phyloP scores from a whole-genome alignment of 2,329 filamentous ascomycete species.

The Esteya vermicola region DNA sequence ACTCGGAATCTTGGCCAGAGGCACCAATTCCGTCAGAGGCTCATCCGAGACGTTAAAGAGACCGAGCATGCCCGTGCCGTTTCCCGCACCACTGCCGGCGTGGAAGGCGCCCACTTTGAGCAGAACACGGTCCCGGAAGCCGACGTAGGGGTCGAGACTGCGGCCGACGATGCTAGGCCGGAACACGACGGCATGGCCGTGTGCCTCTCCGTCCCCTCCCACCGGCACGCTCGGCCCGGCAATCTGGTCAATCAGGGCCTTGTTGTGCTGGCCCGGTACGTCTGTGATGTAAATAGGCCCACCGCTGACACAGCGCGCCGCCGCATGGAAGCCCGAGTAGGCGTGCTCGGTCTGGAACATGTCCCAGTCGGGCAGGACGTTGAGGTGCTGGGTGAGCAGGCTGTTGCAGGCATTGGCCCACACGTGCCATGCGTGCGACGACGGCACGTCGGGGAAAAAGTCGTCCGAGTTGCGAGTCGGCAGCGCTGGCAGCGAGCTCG shows the following conservation, averaged over 20 bases:
- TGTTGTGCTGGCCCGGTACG: constrained; percentile 65
- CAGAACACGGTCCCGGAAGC: constrained; percentile 58
- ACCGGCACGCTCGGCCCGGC: constrained; percentile 55
- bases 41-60: constrained; percentile 66
- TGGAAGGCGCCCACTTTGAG: constrained; percentile 71
- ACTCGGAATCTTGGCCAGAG: constrained; percentile 60
- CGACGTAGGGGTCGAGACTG: constrained; percentile 57
- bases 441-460: constrained; percentile 73
- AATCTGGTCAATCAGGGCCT: constrained; percentile 65
- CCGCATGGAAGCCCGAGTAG: constrained; percentile 76
- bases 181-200: constrained; percentile 62
- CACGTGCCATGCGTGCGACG: constrained; percentile 85
- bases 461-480: constrained; percentile 79
- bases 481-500: constrained; percentile 54
- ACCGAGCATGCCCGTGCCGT: constrained; percentile 62
- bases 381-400: constrained; percentile 70
- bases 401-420: constrained; percentile 88
- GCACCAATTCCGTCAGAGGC: constrained; percentile 52
- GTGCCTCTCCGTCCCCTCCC: no score
- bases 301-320: constrained; percentile 76
- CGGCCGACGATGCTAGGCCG: constrained; percentile 64
- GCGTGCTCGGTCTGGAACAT: constrained; percentile 53
- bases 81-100: constrained; percentile 38
- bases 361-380: constrained; percentile 72
- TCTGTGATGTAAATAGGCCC: constrained; percentile 95